Evolutionary conservation across 148 eudicot genomes (phyloP), one percentile per base, ranked within the genome.

Genomic region (Fagopyrum tataricum): DNA sequence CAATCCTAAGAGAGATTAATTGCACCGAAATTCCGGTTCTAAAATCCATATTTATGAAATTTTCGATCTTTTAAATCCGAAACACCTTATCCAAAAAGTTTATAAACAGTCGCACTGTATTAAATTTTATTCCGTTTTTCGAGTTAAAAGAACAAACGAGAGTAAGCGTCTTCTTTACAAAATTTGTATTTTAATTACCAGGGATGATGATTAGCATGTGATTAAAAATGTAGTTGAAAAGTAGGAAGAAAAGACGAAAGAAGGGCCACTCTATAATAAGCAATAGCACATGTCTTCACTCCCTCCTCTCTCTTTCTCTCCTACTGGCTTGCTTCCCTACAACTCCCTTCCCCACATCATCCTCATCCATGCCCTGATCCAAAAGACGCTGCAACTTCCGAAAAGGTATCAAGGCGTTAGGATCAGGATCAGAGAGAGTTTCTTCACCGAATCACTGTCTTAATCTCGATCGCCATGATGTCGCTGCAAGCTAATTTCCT

Each of bases 401-500:
- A 58, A 20, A 20, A 58, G 4, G 4, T 58, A 9, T 31, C 64
- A 59, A 59, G 66, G 39, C 66, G 66, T 31, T 31, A 11, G 26
- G 53, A 48, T 12, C 39, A 59, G 40, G 66, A 59, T 59, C 26
- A 39, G 66, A 24, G 11, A 59, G 39, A 24, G 39, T 24, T 11
- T 59, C 66, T 24, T 8, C 4, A 1, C 1, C 26, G 26, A 9
- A 42, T 64, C 43, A 64, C 13, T 64, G 6, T 18, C 61, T n/a
- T 9, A n/a, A 31, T 37, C 43, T 37, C 26, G 43, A 31, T 64
- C 44, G 69, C 44, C 31, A 64, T 39, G 69, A 64, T 64, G 21
- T 64, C 43, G 15, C 69, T 64, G 9, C 69, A 39, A 64, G 69
- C 69, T 6, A 64, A 64, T 64, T 64, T 64, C 69, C 44, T 64